Conservation (phyloP, 23 red algal species). For the Agarophyton chilense region DNA sequence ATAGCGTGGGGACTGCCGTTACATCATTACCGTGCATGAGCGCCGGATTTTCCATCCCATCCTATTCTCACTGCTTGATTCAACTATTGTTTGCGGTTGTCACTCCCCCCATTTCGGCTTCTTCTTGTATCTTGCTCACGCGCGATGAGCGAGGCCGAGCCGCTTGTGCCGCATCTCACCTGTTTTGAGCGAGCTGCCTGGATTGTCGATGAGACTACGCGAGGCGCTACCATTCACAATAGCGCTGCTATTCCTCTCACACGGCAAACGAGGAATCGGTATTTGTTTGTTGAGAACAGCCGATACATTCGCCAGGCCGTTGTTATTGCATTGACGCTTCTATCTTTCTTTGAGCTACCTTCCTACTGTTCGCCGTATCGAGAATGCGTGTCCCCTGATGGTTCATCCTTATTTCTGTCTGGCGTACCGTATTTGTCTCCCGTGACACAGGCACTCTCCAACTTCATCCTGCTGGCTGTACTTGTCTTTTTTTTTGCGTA, state of each 20-base stretch:
- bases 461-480: slow-evolving; percentile 37
- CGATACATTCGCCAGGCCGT: slow-evolving; percentile 26
- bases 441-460: background rate
- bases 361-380: slow-evolving; percentile 51
- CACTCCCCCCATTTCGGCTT: background rate
- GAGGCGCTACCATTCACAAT: slow-evolving; percentile 44
- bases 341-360: slow-evolving; percentile 73
- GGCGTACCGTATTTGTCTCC: slow-evolving; percentile 58
- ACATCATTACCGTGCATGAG: background rate
- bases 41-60: background rate
- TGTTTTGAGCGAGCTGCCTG: slow-evolving; percentile 66
- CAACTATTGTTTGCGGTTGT: background rate
- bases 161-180: slow-evolving; percentile 13
- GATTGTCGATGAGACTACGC: slow-evolving; percentile 77
- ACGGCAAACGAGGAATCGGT: slow-evolving; percentile 13
- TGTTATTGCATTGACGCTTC: slow-evolving; percentile 44
- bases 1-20: background rate
- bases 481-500: slow-evolving; percentile 52
- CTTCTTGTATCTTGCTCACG: background rate
- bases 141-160: slow-evolving; percentile 20
- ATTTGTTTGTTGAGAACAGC: slow-evolving; percentile 61
- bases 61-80: background rate
- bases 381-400: slow-evolving; percentile 38
- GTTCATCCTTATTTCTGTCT: slow-evolving; percentile 47
- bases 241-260: slow-evolving; percentile 27